Evolutionary conservation across 148 eudicot species (phyloP).

Genomic region (Spergularia marina): DNA sequence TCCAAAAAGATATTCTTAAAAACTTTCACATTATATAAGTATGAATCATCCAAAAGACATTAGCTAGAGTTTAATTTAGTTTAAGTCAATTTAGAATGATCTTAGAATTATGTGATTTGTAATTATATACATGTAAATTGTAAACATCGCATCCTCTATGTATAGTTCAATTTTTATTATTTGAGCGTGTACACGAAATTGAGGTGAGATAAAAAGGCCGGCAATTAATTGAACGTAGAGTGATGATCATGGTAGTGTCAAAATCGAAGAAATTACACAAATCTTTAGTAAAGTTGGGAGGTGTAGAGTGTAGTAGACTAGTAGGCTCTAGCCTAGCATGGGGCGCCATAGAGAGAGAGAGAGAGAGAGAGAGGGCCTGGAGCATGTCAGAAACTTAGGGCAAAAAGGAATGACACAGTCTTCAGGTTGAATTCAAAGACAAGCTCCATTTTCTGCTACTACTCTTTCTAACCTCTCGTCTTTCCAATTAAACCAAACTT

Average conservation of each 20-base stretch:
- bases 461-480: too few species aligned
- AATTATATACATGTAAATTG: too few species aligned
- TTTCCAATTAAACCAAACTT: too few species aligned
- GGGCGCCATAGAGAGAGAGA: background rate
- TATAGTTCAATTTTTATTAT: too few species aligned
- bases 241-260: conserved; percentile 24
- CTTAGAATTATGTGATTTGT: too few species aligned
- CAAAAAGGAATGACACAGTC: conserved; percentile 6
- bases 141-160: too few species aligned
- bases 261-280: conserved; percentile 25
- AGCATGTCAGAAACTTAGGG: conserved; percentile 21
- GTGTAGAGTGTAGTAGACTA: background rate
- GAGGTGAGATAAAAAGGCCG: background rate
- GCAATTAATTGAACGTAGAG: background rate
- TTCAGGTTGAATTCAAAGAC: conserved; percentile 23
- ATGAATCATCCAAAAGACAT: background rate
- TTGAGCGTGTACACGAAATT: too few species aligned
- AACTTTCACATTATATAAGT: too few species aligned
- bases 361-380: background rate
- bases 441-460: too few species aligned
- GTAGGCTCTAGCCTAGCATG: background rate
- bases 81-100: too few species aligned
- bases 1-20: too few species aligned
- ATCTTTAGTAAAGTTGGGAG: conserved; percentile 16
- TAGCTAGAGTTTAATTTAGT: background rate